phyloP scores from a whole-genome alignment of 768 basidiomycete genomes.

The Agaricus blazei region DNA sequence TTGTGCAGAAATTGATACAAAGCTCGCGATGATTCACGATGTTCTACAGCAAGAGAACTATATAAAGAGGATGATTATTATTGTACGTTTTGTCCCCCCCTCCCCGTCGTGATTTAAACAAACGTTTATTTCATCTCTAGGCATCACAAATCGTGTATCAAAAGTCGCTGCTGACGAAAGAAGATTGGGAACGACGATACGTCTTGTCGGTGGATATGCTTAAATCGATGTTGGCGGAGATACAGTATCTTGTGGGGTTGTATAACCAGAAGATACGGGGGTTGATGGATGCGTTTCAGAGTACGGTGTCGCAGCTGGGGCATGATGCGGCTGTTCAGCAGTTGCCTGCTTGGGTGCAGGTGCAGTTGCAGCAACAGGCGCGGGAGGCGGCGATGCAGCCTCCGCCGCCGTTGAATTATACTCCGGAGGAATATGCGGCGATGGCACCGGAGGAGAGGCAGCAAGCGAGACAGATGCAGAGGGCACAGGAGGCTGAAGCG shows the following conservation, averaged over 20 bases:
- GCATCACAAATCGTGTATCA: conserved; percentile 11
- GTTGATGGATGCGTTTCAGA: conserved; percentile 10
- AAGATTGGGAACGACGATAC: conserved; percentile 11
- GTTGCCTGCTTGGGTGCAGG: conserved; percentile 10
- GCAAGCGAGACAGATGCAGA: conserved; percentile 5
- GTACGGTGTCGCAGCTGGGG: conserved; percentile 2
- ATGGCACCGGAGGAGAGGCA: conserved; percentile 1
- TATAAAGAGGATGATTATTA: conserved; percentile 11
- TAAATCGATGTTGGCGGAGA: conserved; percentile 8
- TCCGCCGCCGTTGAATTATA: conserved; percentile 1
- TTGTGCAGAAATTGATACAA: conserved; percentile 9
- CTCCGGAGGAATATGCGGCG: conserved; percentile 5
- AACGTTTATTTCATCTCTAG: not conserved
- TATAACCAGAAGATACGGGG: conserved; percentile 8
- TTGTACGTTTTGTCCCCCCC: not conserved
- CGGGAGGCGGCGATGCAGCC: not conserved
- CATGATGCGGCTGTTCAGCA: conserved; percentile 10
- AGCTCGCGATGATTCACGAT: conserved; percentile 11
- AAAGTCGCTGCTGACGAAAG: conserved; percentile 6
- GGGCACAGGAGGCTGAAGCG: conserved; percentile 8
- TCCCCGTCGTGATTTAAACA: not conserved
- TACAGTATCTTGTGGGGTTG: conserved; percentile 9
- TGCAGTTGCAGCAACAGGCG: conserved; percentile 9
- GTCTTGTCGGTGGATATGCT: conserved; percentile 10
- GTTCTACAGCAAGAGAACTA: conserved; percentile 10